A percentile compares a stretch with the other conserved stretches of the same genome.
Conservation (phyloP, 2,329 filamentous ascomycete genomes). For the Grosmannia clavigera region DNA sequence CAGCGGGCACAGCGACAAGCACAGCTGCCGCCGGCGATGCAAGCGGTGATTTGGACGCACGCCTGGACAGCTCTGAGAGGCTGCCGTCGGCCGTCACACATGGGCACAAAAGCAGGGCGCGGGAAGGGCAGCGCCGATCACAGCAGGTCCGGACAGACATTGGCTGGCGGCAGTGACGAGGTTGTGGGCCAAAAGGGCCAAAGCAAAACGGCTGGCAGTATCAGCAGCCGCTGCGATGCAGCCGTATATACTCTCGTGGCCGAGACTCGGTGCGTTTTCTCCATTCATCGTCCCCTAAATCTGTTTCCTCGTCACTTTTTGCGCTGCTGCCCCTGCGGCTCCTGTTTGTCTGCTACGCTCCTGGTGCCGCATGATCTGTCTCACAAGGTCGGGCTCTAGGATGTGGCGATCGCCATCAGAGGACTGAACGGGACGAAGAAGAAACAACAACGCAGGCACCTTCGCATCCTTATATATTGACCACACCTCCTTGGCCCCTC, state of each 20-base stretch:
- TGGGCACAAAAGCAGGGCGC: neutral
- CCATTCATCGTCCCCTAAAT: neutral
- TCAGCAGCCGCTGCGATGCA: slow-evolving; percentile 11
- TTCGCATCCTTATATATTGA: neutral
- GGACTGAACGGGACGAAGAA: slow-evolving; percentile 1
- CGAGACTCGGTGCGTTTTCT: neutral
- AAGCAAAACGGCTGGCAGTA: slow-evolving; percentile 5
- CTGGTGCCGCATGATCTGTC: slow-evolving; percentile 10
- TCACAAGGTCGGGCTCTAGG: slow-evolving; percentile 5
- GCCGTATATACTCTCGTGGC: neutral
- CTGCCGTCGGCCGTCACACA: neutral
- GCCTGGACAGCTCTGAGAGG: neutral
- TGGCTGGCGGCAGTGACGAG: no score
- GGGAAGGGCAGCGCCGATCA: neutral
- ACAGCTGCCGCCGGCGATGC: slow-evolving; percentile 16
- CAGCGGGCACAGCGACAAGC: slow-evolving; percentile 17
- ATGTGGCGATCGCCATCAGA: slow-evolving; percentile 4
- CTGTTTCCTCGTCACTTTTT: neutral
- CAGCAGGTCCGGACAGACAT: neutral
- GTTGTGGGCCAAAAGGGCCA: neutral
- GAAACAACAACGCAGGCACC: neutral
- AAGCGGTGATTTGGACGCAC: slow-evolving; percentile 10
- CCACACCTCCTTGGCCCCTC: neutral
- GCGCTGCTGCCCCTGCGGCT: neutral
- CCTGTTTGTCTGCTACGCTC: neutral